Base-by-base conservation (phyloP, 768 basidiomycete species). In the Tulasnella sp. region DNA sequence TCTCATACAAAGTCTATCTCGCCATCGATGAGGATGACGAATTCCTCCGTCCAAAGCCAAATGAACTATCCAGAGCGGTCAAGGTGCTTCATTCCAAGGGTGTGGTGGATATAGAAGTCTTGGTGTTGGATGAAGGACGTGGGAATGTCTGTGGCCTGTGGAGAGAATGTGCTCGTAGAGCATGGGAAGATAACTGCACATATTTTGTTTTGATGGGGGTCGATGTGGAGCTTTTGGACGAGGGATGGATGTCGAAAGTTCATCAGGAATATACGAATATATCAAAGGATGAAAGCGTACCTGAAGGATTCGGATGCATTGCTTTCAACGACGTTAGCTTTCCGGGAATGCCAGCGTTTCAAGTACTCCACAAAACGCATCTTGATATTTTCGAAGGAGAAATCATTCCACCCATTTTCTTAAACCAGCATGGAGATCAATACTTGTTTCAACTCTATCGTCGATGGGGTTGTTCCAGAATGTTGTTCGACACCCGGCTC, bases 321-420 rank as follows among this genome's bases (percentile, higher is more conserved):
- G 71, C 75, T 0, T 77, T 79, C 62, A 75, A 70, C 5, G 75
- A 78, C 55, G 63, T 60, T 15, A 65, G 68, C 7, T 79, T 77
- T 56, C 73, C 72, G 0, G 78, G 75, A 0, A 77, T 79, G 74
- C 76, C 76, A 0, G 78, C 76, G 0, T 78, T 78, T 56, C 78
- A 78, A 0, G 65, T 78, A 45, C 44, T 79, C 39, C 74, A 77
- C 50, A 69, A 70, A 22, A 71, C 64, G 0, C 78, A 79, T 57
- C 63, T 79, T 60, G 70, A 76, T 27, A 71, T 77, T 37, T 79
- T 79, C 56, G 52, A 61, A 0, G 74, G 75, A 4, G 60, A 67
- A 9, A 65, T 78, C 20, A 59, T 79, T 12, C 77, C 77, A 0
- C 64, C 71, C 12, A 56, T 62, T 20, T 79, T 78, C 59, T 59